phyloP scores from a whole-genome alignment of 2,329 filamentous ascomycete species.

The Fusarium burgessii region DNA sequence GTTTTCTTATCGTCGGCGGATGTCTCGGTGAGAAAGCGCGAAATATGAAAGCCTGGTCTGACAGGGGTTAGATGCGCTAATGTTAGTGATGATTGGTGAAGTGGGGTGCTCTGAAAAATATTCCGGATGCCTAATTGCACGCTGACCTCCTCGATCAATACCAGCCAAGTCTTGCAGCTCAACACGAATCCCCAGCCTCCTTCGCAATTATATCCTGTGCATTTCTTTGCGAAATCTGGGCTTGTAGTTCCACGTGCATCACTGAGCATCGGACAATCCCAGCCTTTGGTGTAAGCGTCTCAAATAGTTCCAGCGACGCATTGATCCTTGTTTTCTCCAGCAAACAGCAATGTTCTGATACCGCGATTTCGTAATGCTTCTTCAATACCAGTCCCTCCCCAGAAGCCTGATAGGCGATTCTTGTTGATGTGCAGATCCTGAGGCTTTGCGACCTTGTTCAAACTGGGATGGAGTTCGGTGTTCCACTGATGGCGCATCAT shows the following conservation, averaged over 20 bases:
- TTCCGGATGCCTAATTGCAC: background rate
- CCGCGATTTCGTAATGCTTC: accelerated
- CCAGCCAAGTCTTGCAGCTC: background rate
- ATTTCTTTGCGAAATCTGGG: background rate
- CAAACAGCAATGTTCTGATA: background rate
- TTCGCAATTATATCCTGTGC: background rate
- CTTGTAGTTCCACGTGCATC: background rate
- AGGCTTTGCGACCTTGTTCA: accelerated
- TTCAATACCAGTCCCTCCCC: background rate
- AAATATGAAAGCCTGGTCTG: background rate
- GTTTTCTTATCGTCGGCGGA: background rate
- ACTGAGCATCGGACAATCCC: background rate
- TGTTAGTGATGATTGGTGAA: background rate
- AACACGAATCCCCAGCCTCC: background rate
- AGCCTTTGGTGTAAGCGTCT: background rate
- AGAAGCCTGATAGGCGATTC: background rate
- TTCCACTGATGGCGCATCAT: background rate
- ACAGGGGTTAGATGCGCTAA: too few species aligned
- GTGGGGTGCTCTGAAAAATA: background rate
- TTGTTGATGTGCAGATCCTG: background rate
- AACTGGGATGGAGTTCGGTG: accelerated
- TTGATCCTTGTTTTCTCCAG: background rate
- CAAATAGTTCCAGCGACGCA: background rate
- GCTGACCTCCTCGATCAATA: background rate
- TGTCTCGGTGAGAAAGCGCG: background rate